Evolutionary conservation across 176 grass and related monocot genomes (phyloP), one percentile per base, ranked within the genome.

Genomic region (Hsuehochloa calcarea): DNA sequence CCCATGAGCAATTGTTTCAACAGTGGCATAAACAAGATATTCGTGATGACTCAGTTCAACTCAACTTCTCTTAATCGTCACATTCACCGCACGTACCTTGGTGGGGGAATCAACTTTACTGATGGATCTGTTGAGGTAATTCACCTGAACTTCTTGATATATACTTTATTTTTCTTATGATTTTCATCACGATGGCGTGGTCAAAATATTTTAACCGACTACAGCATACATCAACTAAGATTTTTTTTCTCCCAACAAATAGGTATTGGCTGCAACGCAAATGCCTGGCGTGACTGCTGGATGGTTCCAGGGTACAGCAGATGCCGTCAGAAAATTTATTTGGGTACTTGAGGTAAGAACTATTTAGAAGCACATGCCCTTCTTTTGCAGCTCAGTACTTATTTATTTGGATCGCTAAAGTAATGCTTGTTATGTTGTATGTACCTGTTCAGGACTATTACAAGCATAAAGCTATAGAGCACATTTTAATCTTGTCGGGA

Each of bases 1-100:
- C 90, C 90, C 1, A 92, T 95, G 90, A 95, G 90, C 82, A 95
- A 95, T 59, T 95, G 93, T 71, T 90, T 95, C 70, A 95, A 95
- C 54, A 92, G 90, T 68, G 90, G 88, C 39, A 92, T 92, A 55
- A 92, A 92, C 71, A 95, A 95, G 76, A 90, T 95, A 66, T 95
- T 92, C 38, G 88, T 95, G 16, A 90, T 95, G 88, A 95, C 93
- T 2, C 93, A 95, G 50, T 95, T 85, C 88, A 95, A 95, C 43
- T 95, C 93, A 4, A 68, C 86, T 14, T 95, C 93, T 6, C 70
- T 95, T 34, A 92, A 95, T 89, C 88, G 93, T 3, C 93, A 92
- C 68, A 92, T 95, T 76, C 81, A 64, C 46, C 85, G 82, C 23
- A 92, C 93, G 0, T 95, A 95, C 51, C 85, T 84, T 10, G 93